These are phyloP conservation scores for Bertia moriformis DNA, from an alignment of 2,329 filamentous ascomycete genomes.

Conservation along the genomic window DNA sequence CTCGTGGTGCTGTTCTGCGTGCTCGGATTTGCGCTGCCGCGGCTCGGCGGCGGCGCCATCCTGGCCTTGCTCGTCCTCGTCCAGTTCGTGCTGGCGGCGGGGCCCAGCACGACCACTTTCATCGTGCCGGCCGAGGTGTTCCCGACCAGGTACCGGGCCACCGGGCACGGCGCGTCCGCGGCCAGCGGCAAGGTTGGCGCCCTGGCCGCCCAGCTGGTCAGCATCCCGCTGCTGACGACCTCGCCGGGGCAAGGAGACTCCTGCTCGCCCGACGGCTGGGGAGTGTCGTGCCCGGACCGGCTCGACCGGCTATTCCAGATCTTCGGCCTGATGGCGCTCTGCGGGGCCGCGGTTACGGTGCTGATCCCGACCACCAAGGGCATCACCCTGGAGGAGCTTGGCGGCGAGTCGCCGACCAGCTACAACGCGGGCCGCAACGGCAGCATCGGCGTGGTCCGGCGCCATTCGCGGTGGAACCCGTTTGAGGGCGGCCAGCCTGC, in stretches of 20 bases:
- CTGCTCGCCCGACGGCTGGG: slow-evolving; percentile 31
- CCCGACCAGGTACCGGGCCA: slow-evolving; percentile 46
- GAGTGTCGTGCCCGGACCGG: slow-evolving; percentile 36
- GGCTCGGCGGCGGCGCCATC: slow-evolving; percentile 29
- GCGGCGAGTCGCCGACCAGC: slow-evolving; percentile 50
- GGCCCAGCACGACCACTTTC: slow-evolving; percentile 53
- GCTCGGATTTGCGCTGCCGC: slow-evolving; percentile 43
- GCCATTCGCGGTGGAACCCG: slow-evolving; percentile 24
- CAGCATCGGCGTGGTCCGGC: slow-evolving; percentile 20
- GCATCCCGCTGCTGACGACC: slow-evolving; percentile 43
- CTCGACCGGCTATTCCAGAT: slow-evolving; percentile 64
- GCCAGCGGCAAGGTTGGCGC: slow-evolving; percentile 55
- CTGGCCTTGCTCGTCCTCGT: slow-evolving; percentile 48
- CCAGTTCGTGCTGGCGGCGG: slow-evolving; percentile 45
- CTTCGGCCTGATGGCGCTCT: slow-evolving; percentile 68
- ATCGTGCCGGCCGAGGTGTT: slow-evolving; percentile 51
- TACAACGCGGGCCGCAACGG: slow-evolving; percentile 36
- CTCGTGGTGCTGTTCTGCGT: slow-evolving; percentile 47
- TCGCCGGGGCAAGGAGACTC: too few relatives aligned
- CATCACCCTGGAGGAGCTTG: slow-evolving; percentile 56
- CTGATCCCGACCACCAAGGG: slow-evolving; percentile 69
- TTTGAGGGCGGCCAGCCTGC: slow-evolving; percentile 34
- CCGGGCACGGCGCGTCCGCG: slow-evolving; percentile 50
- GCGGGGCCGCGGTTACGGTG: slow-evolving; percentile 52
- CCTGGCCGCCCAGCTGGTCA: slow-evolving; percentile 52